Evolutionary conservation across 768 basidiomycete genomes (phyloP), one percentile per base, ranked within the genome.

Genomic region (Pisolithus orientalis): DNA sequence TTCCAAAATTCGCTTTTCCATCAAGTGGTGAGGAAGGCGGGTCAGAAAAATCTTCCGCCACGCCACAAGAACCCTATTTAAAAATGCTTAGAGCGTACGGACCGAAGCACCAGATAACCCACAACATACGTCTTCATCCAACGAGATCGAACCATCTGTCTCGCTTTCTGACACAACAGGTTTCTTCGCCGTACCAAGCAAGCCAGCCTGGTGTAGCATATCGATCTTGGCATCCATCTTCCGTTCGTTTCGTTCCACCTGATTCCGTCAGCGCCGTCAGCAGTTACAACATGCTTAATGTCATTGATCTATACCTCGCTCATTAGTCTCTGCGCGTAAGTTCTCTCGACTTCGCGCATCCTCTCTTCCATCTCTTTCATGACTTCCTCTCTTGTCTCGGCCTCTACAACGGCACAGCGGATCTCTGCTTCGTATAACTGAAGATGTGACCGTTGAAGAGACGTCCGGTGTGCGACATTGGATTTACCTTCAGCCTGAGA

Each of bases 221-320:
- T 97, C 94, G 51, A 97, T 91, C 72, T 97, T 96, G 5, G 86
- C 87, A 60, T 96, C 92, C 53, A 86, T 93, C 65, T 92, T 94
- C 61, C 80, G 72, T 57, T 95, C 92, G 54, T 88, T 85, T 56
- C 82, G 82, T 59, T 87, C 83, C 47, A 90, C 76, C 91, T 96
- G 60, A 3, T 45, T 48, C 28, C 4, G 25, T 44, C 32, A 24
- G 28, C 4, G 14, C 13, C 5, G n/a, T 59, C n/a, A 57, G 53
- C 31, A 38, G 44, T 10, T 39, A 27, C 34, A 14, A 10, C 5
- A 2, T 21, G 8, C 27, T 51, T 42, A 11, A 10, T 11, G 17
- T 17, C 37, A 21, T 10, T 6, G 9, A 57, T 77, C 59, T 48
- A 21, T 21, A 91, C 93, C 75, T 94, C 87, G 38, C 80, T 83